These are phyloP conservation scores for Colletotrichum scovillei DNA, from an alignment of 2,329 filamentous ascomycete genomes.

Conservation along the genomic window DNA sequence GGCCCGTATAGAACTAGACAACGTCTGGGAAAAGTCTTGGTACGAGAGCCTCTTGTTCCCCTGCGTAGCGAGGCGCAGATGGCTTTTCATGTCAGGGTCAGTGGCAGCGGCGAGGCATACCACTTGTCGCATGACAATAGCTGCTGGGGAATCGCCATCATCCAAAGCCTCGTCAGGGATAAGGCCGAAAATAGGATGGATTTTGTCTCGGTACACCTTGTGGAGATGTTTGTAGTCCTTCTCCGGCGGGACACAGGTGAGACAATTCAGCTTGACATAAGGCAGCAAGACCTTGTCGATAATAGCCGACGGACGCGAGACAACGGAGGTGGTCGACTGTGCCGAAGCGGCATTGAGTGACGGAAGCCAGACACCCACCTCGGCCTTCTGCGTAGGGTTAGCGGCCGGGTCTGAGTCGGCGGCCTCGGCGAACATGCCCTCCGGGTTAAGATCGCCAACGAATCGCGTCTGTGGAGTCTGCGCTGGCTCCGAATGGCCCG, in stretches of 20 bases:
- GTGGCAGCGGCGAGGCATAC: constrained; percentile 66
- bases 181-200: constrained; percentile 66
- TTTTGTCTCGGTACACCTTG: constrained; percentile 60
- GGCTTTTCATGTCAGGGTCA: constrained; percentile 55
- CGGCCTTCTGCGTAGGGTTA: constrained; percentile 58
- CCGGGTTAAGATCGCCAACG: constrained; percentile 69
- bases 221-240: constrained; percentile 58
- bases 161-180: constrained; percentile 53
- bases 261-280: constrained; percentile 57
- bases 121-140: constrained; percentile 62
- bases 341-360: constrained; percentile 43
- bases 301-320: constrained; percentile 45
- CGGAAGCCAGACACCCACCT: constrained; percentile 67
- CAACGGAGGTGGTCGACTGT: constrained; percentile 43
- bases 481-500: constrained; percentile 6
- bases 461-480: constrained; percentile 52
- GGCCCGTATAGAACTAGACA: constrained; percentile 61
- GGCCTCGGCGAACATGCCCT: constrained; percentile 69
- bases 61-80: constrained; percentile 57
- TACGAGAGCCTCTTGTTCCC: constrained; percentile 53
- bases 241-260: constrained; percentile 59
- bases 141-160: constrained; percentile 45
- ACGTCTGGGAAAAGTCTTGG: constrained; percentile 58
- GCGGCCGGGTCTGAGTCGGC: constrained; percentile 52
- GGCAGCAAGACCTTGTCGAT: constrained; percentile 54